Evolutionary conservation across 495 filamentous ascomycete species (phyloP).

Genomic region (Venustampulla echinocandica): DNA sequence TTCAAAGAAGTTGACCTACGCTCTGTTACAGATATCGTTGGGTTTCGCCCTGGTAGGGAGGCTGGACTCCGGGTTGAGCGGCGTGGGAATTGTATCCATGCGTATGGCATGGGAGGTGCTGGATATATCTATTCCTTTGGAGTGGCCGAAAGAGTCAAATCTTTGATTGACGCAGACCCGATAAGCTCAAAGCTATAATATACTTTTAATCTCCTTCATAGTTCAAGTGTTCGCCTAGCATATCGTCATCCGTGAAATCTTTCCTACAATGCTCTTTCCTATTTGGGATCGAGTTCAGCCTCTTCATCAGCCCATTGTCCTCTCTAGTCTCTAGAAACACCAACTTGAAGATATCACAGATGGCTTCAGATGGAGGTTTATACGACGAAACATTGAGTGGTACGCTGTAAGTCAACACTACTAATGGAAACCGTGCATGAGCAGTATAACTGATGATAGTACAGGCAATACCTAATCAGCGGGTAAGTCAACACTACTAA

Average conservation of each 20-base stretch:
- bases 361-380: no score
- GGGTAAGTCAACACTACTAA: no score
- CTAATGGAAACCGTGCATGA: no score
- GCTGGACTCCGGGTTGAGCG: slow-evolving; percentile 28
- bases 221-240: neutral
- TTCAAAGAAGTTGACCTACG: slow-evolving; percentile 14
- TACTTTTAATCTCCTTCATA: neutral
- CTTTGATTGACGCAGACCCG: slow-evolving; percentile 4
- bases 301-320: no score
- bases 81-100: slow-evolving; percentile 27
- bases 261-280: no score
- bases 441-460: no score
- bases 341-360: no score
- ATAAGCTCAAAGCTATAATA: slow-evolving; percentile 2
- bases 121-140: slow-evolving; percentile 29
- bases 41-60: slow-evolving; percentile 24
- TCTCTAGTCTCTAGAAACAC: no score
- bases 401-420: no score
- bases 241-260: neutral
- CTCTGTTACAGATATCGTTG: slow-evolving; percentile 21
- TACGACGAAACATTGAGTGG: no score
- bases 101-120: slow-evolving; percentile 27
- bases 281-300: no score
- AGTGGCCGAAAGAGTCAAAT: slow-evolving; percentile 17
- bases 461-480: no score